Conservation (phyloP, 345 rosid species). For the Abelmoschus esculentus region DNA sequence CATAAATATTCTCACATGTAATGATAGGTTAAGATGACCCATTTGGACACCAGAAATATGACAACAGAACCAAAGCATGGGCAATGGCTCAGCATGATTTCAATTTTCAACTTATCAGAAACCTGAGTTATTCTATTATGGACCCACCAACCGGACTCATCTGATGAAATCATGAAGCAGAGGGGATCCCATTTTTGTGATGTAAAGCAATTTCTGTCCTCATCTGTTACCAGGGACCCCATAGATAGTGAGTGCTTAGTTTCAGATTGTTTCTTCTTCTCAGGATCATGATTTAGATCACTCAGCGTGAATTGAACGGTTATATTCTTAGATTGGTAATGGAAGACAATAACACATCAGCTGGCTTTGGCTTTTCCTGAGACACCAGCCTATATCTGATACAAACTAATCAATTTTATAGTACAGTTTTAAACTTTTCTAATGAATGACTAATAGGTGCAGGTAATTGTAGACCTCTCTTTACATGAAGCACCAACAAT, state of each 20-base stretch:
- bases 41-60: neutral
- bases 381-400: neutral
- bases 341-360: neutral
- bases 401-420: neutral
- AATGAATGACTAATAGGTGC: neutral
- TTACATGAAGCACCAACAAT: neutral
- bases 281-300: neutral
- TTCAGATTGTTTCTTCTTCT: conserved; percentile 1
- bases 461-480: neutral
- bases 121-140: neutral
- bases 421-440: neutral
- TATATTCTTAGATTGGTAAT: neutral
- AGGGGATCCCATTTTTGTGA: neutral
- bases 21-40: neutral
- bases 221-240: neutral
- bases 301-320: neutral
- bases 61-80: neutral
- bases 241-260: neutral
- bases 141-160: conserved; percentile 4
- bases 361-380: neutral
- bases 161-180: conserved; percentile 9
- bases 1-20: neutral
- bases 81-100: neutral
- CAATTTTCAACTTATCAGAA: neutral
- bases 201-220: conserved; percentile 15